phyloP scores from a whole-genome alignment of 345 rosid species.

The Syzygium aromaticum region DNA sequence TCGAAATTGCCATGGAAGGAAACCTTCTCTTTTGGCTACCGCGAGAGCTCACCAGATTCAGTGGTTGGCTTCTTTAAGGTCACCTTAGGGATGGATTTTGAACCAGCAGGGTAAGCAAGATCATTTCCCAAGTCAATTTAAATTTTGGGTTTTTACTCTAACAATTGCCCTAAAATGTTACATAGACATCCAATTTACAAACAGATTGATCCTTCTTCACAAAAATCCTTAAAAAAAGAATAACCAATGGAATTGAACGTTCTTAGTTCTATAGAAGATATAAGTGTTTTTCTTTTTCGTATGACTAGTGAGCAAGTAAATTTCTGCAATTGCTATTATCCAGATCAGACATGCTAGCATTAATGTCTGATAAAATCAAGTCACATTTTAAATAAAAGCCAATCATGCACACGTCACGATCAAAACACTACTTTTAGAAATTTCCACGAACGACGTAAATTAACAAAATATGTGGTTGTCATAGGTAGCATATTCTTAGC shows the following conservation, averaged over 20 bases:
- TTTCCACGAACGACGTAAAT: background rate
- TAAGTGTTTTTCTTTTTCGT: background rate
- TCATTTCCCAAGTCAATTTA: background rate
- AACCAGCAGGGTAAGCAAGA: conserved; percentile 26
- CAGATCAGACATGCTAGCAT: too few relatives aligned
- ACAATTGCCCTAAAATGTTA: background rate
- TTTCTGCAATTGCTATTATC: too few relatives aligned
- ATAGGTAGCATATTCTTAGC: background rate
- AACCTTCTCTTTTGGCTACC: conserved; percentile 34
- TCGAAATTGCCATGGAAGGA: conserved; percentile 69
- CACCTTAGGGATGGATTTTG: conserved; percentile 21
- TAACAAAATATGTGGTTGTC: background rate
- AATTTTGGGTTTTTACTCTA: background rate
- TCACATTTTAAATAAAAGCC: too few relatives aligned
- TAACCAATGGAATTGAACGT: background rate
- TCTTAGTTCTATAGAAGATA: background rate
- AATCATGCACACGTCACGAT: too few relatives aligned
- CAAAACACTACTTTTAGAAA: too few relatives aligned
- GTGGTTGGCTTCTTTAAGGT: conserved; percentile 27
- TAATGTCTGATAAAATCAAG: too few relatives aligned
- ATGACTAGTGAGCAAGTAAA: too few relatives aligned
- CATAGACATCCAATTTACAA: background rate
- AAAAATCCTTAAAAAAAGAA: background rate
- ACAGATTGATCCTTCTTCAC: background rate
- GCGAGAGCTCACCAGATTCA: background rate